Evolutionary conservation across 1,284 basidiomycete genomes (phyloP).

Genomic region (Fomitopsis pinicola): DNA sequence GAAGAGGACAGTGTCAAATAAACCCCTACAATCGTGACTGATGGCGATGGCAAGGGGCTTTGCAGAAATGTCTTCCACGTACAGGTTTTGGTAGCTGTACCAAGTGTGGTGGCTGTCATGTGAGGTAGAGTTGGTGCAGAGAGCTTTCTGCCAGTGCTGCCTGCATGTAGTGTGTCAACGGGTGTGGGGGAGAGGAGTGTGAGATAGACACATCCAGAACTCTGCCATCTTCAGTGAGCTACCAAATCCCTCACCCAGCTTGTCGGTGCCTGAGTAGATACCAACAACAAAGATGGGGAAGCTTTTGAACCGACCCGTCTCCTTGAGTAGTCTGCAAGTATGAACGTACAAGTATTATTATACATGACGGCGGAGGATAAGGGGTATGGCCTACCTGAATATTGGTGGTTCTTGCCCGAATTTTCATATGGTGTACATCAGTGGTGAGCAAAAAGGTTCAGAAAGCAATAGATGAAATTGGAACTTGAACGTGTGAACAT

Average conservation of each 20-base stretch:
- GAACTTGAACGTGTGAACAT: no score
- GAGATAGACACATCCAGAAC: slow-evolving; percentile 58
- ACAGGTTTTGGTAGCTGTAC: slow-evolving; percentile 67
- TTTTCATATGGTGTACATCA: slow-evolving; percentile 74
- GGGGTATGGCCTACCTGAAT: no score
- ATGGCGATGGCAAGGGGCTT: no score
- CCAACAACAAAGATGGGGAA: slow-evolving; percentile 93
- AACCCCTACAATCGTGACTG: no score
- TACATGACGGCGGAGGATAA: no score
- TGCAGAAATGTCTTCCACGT: no score
- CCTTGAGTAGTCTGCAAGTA: slow-evolving; percentile 71
- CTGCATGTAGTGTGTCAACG: slow-evolving; percentile 34
- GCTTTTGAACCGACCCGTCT: slow-evolving; percentile 87
- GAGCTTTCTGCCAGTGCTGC: slow-evolving; percentile 88
- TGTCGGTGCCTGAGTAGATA: slow-evolving; percentile 83
- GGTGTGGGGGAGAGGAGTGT: background rate
- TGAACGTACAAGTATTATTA: background rate
- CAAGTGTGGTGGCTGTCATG: slow-evolving; percentile 62
- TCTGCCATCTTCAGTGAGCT: slow-evolving; percentile 94
- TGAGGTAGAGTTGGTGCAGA: slow-evolving; percentile 77
- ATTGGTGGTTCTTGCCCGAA: slow-evolving; percentile 72
- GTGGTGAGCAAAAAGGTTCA: no score
- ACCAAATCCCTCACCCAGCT: slow-evolving; percentile 95
- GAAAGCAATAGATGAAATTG: no score
- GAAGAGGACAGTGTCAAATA: no score